Conservation (phyloP, 2,329 filamentous ascomycete species). For the Grosmannia serpens region DNA sequence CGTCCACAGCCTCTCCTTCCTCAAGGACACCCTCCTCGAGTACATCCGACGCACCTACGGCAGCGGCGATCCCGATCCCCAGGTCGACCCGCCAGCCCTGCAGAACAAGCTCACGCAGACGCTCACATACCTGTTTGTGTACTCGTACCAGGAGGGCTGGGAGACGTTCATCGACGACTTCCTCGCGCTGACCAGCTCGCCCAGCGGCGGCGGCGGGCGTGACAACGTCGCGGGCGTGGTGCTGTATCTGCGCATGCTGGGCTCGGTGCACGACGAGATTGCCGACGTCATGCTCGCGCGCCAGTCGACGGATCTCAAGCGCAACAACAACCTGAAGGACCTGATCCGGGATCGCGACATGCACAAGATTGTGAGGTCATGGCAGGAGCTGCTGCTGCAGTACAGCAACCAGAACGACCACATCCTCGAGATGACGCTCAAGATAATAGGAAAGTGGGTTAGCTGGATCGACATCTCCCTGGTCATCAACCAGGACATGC, state of each 20-base stretch:
- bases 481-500: slow-evolving; percentile 81
- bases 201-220: slow-evolving; percentile 45
- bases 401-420: slow-evolving; percentile 60
- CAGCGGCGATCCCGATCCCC: slow-evolving; percentile 27
- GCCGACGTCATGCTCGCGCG: slow-evolving; percentile 81
- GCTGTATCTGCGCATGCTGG: slow-evolving; percentile 79
- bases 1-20: slow-evolving; percentile 55
- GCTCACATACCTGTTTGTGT: slow-evolving; percentile 83
- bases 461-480: slow-evolving; percentile 97
- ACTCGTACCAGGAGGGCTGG: slow-evolving; percentile 79
- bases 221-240: slow-evolving; percentile 68
- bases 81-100: slow-evolving; percentile 61
- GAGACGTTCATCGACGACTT: slow-evolving; percentile 86
- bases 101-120: slow-evolving; percentile 98
- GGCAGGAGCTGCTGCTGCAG: slow-evolving; percentile 78
- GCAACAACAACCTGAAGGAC: slow-evolving; percentile 85
- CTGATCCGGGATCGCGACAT: slow-evolving; percentile 78
- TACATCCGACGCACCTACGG: slow-evolving; percentile 72
- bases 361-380: slow-evolving; percentile 74
- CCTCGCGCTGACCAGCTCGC: slow-evolving; percentile 56
- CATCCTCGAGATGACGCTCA: slow-evolving; percentile 78
- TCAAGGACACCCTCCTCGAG: slow-evolving; percentile 70
- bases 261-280: slow-evolving; percentile 93
- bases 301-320: slow-evolving; percentile 66
- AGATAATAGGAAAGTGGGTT: slow-evolving; percentile 92